Conservation (phyloP, 495 filamentous ascomycete genomes). For the Massariosphaeria phaeospora region DNA sequence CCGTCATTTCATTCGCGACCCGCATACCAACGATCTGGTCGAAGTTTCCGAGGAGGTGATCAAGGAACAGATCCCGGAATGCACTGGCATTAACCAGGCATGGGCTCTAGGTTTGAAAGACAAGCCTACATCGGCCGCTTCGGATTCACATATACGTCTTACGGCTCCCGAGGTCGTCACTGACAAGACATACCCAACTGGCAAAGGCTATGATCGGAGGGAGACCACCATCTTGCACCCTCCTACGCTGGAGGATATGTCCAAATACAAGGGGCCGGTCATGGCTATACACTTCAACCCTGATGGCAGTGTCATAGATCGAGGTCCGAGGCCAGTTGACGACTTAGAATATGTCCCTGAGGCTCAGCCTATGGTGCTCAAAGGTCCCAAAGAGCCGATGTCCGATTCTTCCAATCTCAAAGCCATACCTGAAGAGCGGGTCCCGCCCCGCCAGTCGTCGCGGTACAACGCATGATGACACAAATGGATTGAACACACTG, state of each 20-base stretch:
- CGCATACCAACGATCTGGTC: conserved; percentile 2
- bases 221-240: conserved; percentile 42
- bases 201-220: conserved; percentile 40
- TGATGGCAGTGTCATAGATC: no score
- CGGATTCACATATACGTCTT: background rate
- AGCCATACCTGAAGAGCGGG: no score
- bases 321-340: no score
- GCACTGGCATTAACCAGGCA: conserved; percentile 6
- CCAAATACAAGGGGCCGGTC: conserved; percentile 35
- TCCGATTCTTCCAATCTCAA: no score
- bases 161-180: conserved; percentile 8
- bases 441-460: no score
- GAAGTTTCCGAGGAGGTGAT: conserved; percentile 24
- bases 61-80: conserved; percentile 14
- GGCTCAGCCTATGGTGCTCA: no score
- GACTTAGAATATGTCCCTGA: no score
- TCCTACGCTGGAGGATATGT: conserved; percentile 37
- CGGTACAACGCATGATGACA: no score
- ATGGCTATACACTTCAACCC: conserved; percentile 28
- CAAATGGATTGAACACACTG: no score
- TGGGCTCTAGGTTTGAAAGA: conserved; percentile 21
- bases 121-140: background rate
- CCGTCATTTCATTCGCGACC: conserved; percentile 38
- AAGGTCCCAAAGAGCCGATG: no score
- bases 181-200: conserved; percentile 33